These are phyloP conservation scores for Mycotypha africana DNA, from an alignment of 371 early-diverging fungal species.

Conservation along the genomic window DNA sequence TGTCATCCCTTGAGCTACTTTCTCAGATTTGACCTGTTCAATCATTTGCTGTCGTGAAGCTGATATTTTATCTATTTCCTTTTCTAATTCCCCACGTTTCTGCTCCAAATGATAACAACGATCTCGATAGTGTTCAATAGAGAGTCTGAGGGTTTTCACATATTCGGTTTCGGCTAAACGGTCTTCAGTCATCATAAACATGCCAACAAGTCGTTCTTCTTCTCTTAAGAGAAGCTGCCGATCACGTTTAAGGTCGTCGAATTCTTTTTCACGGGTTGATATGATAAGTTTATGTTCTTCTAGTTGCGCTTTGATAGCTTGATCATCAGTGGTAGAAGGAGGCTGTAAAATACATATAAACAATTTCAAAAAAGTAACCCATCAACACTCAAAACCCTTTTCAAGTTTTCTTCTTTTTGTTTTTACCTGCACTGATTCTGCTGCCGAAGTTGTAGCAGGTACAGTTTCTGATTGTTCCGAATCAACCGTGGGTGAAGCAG, in stretches of 20 bases:
- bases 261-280: conserved; percentile 57
- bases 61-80: conserved; percentile 18
- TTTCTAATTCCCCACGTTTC: conserved; percentile 11
- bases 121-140: conserved; percentile 36
- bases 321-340: conserved; percentile 14
- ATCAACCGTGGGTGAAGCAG: no score
- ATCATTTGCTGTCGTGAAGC: conserved; percentile 10
- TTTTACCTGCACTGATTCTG: no score
- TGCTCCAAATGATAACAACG: conserved; percentile 29
- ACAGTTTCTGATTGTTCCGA: not conserved
- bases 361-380: no score
- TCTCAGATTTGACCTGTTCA: conserved; percentile 19
- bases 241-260: conserved; percentile 68
- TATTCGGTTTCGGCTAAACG: conserved; percentile 36
- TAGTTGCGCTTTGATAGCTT: conserved; percentile 22
- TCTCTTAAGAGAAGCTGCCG: conserved; percentile 53
- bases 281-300: conserved; percentile 44
- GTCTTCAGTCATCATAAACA: conserved; percentile 49
- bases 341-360: no score
- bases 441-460: not conserved
- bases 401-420: no score
- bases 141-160: conserved; percentile 51
- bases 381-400: no score
- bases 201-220: conserved; percentile 44
- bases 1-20: conserved; percentile 14